Conservation (phyloP, 495 filamentous ascomycete species). For the Aspergillus hancockii region DNA sequence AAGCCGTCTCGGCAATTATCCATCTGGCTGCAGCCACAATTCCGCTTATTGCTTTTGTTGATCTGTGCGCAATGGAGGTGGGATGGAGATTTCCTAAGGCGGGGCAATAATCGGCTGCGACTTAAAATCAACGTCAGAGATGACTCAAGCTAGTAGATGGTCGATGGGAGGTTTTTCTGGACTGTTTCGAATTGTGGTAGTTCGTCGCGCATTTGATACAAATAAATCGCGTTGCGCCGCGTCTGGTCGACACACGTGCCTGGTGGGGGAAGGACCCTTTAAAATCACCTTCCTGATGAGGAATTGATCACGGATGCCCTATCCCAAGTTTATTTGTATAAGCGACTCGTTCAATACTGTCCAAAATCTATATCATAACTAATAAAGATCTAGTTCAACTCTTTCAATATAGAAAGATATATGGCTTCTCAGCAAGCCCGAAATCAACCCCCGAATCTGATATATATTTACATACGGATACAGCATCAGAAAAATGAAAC, state of each 20-base stretch:
- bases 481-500: neutral
- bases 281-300: neutral
- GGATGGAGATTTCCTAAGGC: neutral
- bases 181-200: too few relatives aligned
- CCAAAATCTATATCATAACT: too few relatives aligned
- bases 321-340: too few relatives aligned
- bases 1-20: neutral
- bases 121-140: neutral
- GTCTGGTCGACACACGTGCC: slow-evolving; percentile 16
- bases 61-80: slow-evolving; percentile 6
- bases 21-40: slow-evolving; percentile 8
- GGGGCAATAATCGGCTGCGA: neutral
- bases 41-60: slow-evolving; percentile 2
- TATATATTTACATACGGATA: slow-evolving; percentile 13
- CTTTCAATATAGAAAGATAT: too few relatives aligned
- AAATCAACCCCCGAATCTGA: slow-evolving; percentile 10
- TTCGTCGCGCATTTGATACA: neutral
- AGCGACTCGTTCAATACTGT: too few relatives aligned
- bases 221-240: slow-evolving; percentile 9
- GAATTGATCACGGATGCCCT: too few relatives aligned
- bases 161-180: too few relatives aligned
- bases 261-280: slow-evolving; percentile 1
- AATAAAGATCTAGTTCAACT: too few relatives aligned
- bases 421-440: neutral
- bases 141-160: too few relatives aligned